A percentile compares a stretch with the other conserved stretches of the same genome.
phyloP scores from a whole-genome alignment of 208 protist species.

The Blastocrithidia nonstop region DNA sequence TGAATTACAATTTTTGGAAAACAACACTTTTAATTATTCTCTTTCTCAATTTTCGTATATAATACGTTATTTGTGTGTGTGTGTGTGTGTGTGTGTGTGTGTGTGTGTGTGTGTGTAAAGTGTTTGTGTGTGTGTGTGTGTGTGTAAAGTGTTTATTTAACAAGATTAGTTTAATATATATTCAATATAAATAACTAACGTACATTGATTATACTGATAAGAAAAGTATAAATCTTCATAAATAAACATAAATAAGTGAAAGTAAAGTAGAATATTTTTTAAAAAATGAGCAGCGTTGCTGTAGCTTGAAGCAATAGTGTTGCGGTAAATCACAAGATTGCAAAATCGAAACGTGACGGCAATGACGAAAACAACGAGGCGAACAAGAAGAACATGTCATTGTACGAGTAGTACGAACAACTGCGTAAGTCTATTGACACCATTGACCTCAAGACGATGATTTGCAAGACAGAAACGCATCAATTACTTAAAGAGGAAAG shows the following conservation, averaged over 20 bases:
- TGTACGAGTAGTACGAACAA: constrained; percentile 76
- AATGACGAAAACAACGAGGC: neutral
- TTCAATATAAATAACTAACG: too few species aligned
- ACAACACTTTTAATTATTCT: too few species aligned
- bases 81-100: too few species aligned
- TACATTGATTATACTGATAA: too few species aligned
- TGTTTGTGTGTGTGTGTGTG: too few species aligned
- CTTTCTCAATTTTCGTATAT: too few species aligned
- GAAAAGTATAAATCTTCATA: constrained; percentile 1
- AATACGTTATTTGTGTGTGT: too few species aligned
- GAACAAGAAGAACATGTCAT: constrained; percentile 4
- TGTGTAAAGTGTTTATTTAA: too few species aligned
- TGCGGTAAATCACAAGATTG: too few species aligned
- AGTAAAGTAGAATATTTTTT: neutral
- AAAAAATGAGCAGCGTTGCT: neutral
- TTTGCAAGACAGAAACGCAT: constrained; percentile 80
- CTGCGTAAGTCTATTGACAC: constrained; percentile 47
- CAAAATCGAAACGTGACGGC: neutral
- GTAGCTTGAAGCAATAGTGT: neutral
- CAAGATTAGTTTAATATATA: too few species aligned
- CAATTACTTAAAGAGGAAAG: constrained; percentile 80
- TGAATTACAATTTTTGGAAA: too few species aligned
- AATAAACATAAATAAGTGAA: neutral
- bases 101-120: too few species aligned
- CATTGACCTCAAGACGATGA: constrained; percentile 80